Evolutionary conservation across 2,329 filamentous ascomycete genomes (phyloP).

Genomic region (Lecanicillium sp.): DNA sequence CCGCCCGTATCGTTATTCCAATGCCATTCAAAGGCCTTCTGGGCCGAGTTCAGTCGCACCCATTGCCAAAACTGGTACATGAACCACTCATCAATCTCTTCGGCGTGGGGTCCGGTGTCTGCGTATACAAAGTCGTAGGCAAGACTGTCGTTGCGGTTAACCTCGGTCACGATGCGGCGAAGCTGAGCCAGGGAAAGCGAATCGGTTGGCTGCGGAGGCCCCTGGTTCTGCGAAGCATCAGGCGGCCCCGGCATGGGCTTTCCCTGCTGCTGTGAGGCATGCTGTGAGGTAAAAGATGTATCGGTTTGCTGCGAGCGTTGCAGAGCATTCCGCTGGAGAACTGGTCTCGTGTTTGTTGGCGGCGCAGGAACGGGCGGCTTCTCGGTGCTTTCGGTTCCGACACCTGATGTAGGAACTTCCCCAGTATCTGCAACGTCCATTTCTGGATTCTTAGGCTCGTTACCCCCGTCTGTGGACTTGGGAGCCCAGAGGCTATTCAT

Average conservation of each 20-base stretch:
- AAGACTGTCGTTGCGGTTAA: conserved; percentile 58
- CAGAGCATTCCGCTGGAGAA: conserved; percentile 22
- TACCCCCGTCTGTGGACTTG: conserved; percentile 26
- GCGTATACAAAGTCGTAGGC: conserved; percentile 82
- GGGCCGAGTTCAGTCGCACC: conserved; percentile 65
- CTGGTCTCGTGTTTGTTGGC: conserved; percentile 14
- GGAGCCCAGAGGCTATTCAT: conserved; percentile 21
- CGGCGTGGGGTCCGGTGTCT: conserved; percentile 65
- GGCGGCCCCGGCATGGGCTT: background rate
- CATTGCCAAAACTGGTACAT: conserved; percentile 83
- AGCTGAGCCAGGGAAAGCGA: conserved; percentile 70
- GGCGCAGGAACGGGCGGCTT: conserved; percentile 26
- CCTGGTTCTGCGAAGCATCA: conserved; percentile 16
- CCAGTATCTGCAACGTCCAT: conserved; percentile 24
- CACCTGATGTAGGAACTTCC: conserved; percentile 21
- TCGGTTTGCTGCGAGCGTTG: conserved; percentile 11
- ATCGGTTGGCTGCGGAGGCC: conserved; percentile 44
- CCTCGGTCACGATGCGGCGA: conserved; percentile 63
- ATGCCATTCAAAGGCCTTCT: conserved; percentile 66
- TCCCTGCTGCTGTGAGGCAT: conserved; percentile 15
- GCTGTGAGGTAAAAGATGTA: conserved; percentile 10
- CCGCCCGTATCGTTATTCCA: conserved; percentile 50
- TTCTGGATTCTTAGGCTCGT: conserved; percentile 12
- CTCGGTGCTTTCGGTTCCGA: conserved; percentile 26
- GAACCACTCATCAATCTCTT: conserved; percentile 98